Evolutionary conservation across 805 yeast genomes (phyloP).

Genomic region (Candida dendrica): DNA sequence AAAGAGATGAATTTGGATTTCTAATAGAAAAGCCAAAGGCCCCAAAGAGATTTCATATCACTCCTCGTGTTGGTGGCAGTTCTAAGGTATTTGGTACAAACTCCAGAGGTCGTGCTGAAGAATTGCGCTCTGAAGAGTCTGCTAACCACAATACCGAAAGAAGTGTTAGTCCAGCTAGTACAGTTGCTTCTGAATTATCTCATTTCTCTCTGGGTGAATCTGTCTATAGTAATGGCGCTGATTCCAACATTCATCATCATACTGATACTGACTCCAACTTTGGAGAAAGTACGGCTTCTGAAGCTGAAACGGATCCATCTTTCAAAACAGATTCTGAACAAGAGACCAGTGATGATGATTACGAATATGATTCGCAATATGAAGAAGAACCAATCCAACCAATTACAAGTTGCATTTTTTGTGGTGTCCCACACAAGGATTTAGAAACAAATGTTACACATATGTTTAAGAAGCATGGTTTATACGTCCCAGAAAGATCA

Average conservation of each 20-base stretch:
- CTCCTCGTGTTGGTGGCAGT: slow-evolving; percentile 3
- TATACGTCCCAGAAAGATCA: slow-evolving; percentile 78
- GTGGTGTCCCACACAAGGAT: slow-evolving; percentile 46
- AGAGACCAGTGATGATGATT: slow-evolving; percentile 11
- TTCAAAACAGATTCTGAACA: slow-evolving; percentile 26
- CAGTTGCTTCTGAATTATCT: slow-evolving; percentile 48
- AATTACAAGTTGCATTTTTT: slow-evolving; percentile 46
- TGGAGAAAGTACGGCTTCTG: slow-evolving; percentile 42
- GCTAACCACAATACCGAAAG: slow-evolving; percentile 18
- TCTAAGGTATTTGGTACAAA: not conserved
- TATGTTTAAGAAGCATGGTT: slow-evolving; percentile 75
- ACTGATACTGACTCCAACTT: slow-evolving; percentile 27
- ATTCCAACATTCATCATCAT: slow-evolving; percentile 3
- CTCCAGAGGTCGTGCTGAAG: slow-evolving; percentile 6
- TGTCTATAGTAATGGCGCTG: slow-evolving; percentile 17
- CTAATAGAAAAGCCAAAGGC: slow-evolving; percentile 23
- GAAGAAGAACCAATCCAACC: slow-evolving; percentile 30
- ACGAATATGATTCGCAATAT: slow-evolving; percentile 14
- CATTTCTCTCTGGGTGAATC: slow-evolving; percentile 48
- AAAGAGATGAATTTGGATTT: slow-evolving; percentile 34
- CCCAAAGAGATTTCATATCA: slow-evolving; percentile 8
- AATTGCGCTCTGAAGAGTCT: slow-evolving; percentile 20
- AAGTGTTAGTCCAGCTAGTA: slow-evolving; percentile 44
- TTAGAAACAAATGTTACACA: slow-evolving; percentile 60
- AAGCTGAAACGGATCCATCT: slow-evolving; percentile 37